phyloP scores from a whole-genome alignment of 2,329 filamentous ascomycete species.

The Colletotrichum sp. region DNA sequence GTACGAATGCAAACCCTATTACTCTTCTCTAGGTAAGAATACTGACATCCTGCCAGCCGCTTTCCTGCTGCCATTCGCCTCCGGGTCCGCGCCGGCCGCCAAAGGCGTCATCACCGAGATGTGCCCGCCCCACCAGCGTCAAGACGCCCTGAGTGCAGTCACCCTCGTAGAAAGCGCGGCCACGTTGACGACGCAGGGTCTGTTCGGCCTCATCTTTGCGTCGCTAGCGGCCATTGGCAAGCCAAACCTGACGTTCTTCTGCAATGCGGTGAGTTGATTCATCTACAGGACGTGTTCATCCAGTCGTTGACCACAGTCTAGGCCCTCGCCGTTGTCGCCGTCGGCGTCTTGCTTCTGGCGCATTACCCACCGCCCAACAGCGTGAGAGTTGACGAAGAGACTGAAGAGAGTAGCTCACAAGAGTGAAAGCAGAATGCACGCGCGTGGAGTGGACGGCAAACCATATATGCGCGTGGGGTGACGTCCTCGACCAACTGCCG shows the following conservation, averaged over 20 bases:
- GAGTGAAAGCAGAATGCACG: neutral
- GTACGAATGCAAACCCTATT: conserved; percentile 27
- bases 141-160: conserved; percentile 71
- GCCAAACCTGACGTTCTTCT: conserved; percentile 67
- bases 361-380: conserved; percentile 48
- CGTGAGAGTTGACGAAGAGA: conserved; percentile 37
- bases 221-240: conserved; percentile 63
- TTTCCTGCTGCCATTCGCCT: conserved; percentile 68
- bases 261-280: conserved; percentile 59
- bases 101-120: conserved; percentile 78
- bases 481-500: neutral
- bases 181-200: conserved; percentile 62
- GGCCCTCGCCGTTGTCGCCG: conserved; percentile 59
- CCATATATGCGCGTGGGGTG: neutral
- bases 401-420: neutral
- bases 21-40: no score
- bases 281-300: neutral
- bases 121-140: conserved; percentile 64
- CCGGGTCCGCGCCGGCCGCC: conserved; percentile 70
- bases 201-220: conserved; percentile 72
- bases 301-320: conserved; percentile 27
- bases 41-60: conserved; percentile 47
- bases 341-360: conserved; percentile 46
- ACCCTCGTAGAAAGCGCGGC: conserved; percentile 74
- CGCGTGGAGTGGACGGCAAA: neutral